Conservation (phyloP, 306 rosid species). For the Corylus americana region DNA sequence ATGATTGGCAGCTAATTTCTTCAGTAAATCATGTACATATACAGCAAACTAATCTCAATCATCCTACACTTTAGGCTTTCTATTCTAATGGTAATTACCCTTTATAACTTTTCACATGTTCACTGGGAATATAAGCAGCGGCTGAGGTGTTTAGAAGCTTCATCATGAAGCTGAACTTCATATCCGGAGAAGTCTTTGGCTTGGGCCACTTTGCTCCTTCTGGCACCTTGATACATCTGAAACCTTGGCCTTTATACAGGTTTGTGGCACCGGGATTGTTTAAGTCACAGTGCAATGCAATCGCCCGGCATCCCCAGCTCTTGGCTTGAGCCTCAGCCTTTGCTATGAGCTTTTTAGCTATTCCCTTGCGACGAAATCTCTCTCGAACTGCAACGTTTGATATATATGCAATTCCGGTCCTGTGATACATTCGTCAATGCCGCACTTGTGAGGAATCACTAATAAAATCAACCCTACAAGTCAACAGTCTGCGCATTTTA, state of each 20-base stretch:
- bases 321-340: constrained; percentile 88
- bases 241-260: constrained; percentile 81
- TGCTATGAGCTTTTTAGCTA: constrained; percentile 72
- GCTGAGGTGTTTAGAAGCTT: constrained; percentile 65
- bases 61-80: constrained; percentile 7
- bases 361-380: constrained; percentile 73
- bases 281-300: constrained; percentile 88
- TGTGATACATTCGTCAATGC: constrained; percentile 24
- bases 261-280: constrained; percentile 75
- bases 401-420: constrained; percentile 95
- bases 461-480: neutral
- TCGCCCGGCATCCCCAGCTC: constrained; percentile 90
- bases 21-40: neutral
- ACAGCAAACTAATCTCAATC: constrained; percentile 36
- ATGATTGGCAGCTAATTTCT: neutral
- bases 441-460: constrained; percentile 6
- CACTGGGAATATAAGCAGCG: constrained; percentile 37
- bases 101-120: neutral
- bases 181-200: constrained; percentile 88
- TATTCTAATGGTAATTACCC: neutral
- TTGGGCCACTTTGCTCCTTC: constrained; percentile 96
- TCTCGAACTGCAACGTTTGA: constrained; percentile 97
- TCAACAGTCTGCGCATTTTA: neutral
- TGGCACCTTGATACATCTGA: constrained; percentile 77
- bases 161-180: constrained; percentile 88